Evolutionary conservation across 2,329 filamentous ascomycete genomes (phyloP), one percentile per base, ranked within the genome.

Genomic region (Chaetomiaceae sp.): DNA sequence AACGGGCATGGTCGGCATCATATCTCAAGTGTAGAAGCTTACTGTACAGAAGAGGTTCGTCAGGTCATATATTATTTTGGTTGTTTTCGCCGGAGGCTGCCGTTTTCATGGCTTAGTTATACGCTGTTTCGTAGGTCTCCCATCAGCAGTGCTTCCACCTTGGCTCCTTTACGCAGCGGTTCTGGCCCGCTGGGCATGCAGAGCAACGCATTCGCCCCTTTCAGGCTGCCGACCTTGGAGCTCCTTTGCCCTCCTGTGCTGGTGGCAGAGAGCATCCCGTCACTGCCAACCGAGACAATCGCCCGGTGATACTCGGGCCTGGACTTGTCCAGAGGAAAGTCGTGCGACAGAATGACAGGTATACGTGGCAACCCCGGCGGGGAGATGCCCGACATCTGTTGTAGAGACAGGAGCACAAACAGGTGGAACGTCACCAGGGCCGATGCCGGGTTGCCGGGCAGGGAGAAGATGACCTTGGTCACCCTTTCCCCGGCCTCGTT

Each of bases 211-310:
- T 99, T 99, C 2, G 94, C 92, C 18, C 87, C 85, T 56, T 86
- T 88, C 61, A 97, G 76, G 69, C 92, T 97, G 0, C 90, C 90
- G 2, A 99, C 90, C 57, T 84, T 81, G 14, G 89, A 95, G 68
- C 92, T 97, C 47, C 94, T 78, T 73, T 99, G 94, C 3, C 86
- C 84, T 5, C 94, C 94, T 0, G 94, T 99, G 64, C 90, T 96
- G 27, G 74, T 81, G 0, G 90, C 94, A 55, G 81, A 75, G 43
- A 97, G 69, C 8, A 73, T 63, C 0, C 91, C 91, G 62, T 91
- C 85, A 10, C 71, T 75, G 0, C 76, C 78, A 1, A 83, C 81
- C 0, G 75, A 76, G 2, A 96, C 83, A 2, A 90, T 72, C 0
- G 85, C 90, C n/a, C 94, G 86, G 67, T 96, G 92, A 69, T 95